Evolutionary conservation across 1,139 yeast genomes (phyloP).

Genomic region (Pichia sp.): DNA sequence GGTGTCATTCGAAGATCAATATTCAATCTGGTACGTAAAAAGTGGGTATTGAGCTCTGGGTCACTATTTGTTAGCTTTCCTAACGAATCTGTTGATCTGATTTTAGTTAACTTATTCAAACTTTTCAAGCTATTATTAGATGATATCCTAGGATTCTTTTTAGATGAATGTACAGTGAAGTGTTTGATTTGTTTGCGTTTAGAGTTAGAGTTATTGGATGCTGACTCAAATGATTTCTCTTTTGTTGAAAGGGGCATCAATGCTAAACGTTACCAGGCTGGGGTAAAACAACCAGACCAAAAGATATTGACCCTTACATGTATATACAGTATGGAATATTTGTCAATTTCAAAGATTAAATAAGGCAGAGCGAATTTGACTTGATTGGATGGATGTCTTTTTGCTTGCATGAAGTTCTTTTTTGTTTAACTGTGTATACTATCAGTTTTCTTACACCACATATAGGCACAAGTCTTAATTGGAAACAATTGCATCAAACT

Average conservation of each 20-base stretch:
- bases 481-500: background rate
- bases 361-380: background rate
- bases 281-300: no score
- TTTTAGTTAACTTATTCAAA: constrained; percentile 25
- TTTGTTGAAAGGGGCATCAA: background rate
- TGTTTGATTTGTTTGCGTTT: constrained; percentile 26
- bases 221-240: background rate
- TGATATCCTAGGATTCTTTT: constrained; percentile 23
- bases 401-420: background rate
- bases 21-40: constrained; percentile 22
- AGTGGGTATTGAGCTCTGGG: constrained; percentile 20
- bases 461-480: background rate
- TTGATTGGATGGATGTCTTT: background rate
- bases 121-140: constrained; percentile 25
- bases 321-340: background rate
- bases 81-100: constrained; percentile 24
- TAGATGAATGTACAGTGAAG: constrained; percentile 26
- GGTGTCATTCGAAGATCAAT: background rate
- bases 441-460: no score
- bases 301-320: no score
- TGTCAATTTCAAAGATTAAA: background rate
- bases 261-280: no score
- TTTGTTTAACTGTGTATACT: background rate
- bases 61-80: constrained; percentile 4
- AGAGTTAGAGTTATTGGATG: background rate